phyloP scores from a whole-genome alignment of 1,284 basidiomycete genomes.

The Ustilago curta region DNA sequence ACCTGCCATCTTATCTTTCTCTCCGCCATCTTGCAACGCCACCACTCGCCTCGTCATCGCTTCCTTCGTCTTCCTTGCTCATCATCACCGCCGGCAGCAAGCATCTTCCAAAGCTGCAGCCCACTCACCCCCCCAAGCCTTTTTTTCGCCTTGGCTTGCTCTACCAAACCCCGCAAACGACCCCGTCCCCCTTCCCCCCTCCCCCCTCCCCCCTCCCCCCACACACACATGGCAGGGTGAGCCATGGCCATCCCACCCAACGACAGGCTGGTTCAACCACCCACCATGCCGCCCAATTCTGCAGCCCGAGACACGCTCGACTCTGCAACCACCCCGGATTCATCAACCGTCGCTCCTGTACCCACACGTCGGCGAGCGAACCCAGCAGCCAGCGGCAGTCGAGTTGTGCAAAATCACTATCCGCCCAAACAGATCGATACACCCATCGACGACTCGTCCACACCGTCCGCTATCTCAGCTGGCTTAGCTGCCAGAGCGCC shows the following conservation, averaged over 20 bases:
- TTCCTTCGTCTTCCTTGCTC: background rate
- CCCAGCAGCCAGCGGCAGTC: conserved; percentile 10
- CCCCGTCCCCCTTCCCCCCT: too few relatives aligned
- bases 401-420: conserved; percentile 41
- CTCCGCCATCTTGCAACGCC: background rate
- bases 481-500: conserved; percentile 32
- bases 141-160: conserved; percentile 12
- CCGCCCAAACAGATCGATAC: conserved; percentile 35
- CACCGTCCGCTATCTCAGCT: conserved; percentile 6
- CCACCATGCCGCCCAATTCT: conserved; percentile 11
- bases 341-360: conserved; percentile 14
- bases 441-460: conserved; percentile 4
- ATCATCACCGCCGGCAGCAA: background rate
- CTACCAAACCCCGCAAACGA: background rate
- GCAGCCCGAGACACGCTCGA: background rate
- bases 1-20: conserved; percentile 1
- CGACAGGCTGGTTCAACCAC: background rate
- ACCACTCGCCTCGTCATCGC: background rate
- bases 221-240: background rate
- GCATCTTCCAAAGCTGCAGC: background rate
- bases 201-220: too few relatives aligned
- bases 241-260: conserved; percentile 30
- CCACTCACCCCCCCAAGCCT: too few relatives aligned
- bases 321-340: conserved; percentile 22
- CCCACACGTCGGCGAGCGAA: conserved; percentile 12